Base-by-base conservation (phyloP, 441 rosid species). In the Corymbia citriodora region DNA sequence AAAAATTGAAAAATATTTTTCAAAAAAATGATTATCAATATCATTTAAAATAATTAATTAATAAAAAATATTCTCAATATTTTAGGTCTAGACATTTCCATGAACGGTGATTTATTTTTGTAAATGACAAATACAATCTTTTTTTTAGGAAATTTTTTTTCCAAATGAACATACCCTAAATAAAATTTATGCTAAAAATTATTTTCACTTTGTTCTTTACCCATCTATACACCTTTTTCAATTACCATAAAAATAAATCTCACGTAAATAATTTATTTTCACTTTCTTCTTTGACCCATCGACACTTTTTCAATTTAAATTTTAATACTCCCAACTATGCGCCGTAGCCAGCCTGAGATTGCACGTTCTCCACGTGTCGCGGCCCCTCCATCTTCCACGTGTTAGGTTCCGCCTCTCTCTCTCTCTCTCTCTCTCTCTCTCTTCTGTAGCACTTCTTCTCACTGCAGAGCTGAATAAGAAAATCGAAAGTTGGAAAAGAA, bases 111-210 rank as follows among this genome's bases (percentile, higher is more conserved):
- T 29, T 63, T 2, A 14, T 3, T 29, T 63, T 63, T 63, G 9
- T 63, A 63, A 63, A 7, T 29, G 9, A 63, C 29, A 29, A 29
- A 13, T 1, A 2, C 9, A 14, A 63, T 63, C 5, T 12, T 13
- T 59, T 59, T 59, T 23, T 59, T 59, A 25, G 0, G 14, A 59
- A 23, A 0, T 55, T 25, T 23, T 57, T 57, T 57, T 57, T 57
- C 0, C 65, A 25, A 63, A 3, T 29, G 2, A 63, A 3, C 15
- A 4, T 0, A 6, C 0, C 1, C 1, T 63, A 29, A 1, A 63
- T 63, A 31, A 68, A 68, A 9, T 23, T 31, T 33, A 31, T 16
- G 17, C 4, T 4, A 16, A 7, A 16, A 8, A 31, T 31, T 17
- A 68, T 10, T 16, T 68, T 16, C 5, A 16, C 3, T 68, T 33